These are phyloP conservation scores for Allantophomopsis cytisporea DNA, from an alignment of 2,329 filamentous ascomycete species.

Conservation along the genomic window DNA sequence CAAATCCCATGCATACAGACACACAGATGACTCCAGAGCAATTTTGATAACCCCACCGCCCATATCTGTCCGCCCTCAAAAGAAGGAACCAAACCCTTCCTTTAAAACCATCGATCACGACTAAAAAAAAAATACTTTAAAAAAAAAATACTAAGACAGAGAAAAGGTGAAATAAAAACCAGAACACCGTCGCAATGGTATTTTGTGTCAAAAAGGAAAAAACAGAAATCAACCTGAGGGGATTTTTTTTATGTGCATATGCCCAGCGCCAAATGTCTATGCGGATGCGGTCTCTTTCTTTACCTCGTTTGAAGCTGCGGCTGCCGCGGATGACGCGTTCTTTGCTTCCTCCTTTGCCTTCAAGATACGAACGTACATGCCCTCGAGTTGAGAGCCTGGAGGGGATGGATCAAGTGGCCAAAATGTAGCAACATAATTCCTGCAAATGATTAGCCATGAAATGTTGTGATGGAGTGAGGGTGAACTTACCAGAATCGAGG, in stretches of 20 bases:
- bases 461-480: not conserved
- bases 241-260: too few species aligned
- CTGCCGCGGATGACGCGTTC: not conserved
- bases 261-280: too few species aligned
- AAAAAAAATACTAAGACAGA: too few species aligned
- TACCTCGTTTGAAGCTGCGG: not conserved
- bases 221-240: not conserved
- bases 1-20: too few species aligned
- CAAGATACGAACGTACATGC: conserved; percentile 17
- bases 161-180: not conserved
- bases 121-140: too few species aligned
- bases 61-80: too few species aligned
- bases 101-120: too few species aligned
- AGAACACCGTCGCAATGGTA: not conserved
- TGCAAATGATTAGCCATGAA: conserved; percentile 8
- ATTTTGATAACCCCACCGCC: too few species aligned
- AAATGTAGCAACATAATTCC: conserved; percentile 18
- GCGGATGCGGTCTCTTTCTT: not conserved
- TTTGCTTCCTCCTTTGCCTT: not conserved
- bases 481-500: conserved; percentile 16
- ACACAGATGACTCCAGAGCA: too few species aligned
- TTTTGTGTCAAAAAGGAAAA: not conserved
- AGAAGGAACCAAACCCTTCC: too few species aligned
- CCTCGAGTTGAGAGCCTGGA: conserved; percentile 11
- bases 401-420: conserved; percentile 17